Evolutionary conservation across 2,329 filamentous ascomycete species (phyloP), one percentile per base, ranked within the genome.

Genomic region (Fusarium robinianum): DNA sequence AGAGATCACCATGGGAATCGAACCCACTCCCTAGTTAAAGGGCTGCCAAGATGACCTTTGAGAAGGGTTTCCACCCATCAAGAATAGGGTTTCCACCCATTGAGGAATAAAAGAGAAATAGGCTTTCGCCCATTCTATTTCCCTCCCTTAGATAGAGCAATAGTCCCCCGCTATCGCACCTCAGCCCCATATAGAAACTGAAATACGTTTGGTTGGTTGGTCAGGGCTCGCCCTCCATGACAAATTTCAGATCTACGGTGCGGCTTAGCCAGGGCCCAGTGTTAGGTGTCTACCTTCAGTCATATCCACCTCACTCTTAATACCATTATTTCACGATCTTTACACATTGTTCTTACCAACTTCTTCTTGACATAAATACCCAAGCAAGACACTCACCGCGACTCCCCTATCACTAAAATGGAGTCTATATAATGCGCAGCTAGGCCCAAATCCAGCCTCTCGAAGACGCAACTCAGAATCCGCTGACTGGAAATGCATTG

Each of bases 381-480:
- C 11, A 32, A 32, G 8, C 17, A 19, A 32, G 8, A 31, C 17
- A 31, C 6, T n/a, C 16, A 4, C 5, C 9, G 8, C 16, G 10
- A 18, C 16, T 31, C 10, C 8, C 5, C 16, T 31, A 9, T 19
- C 9, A 19, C 15, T 38, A 8, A 4, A 46, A 48, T 42, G 26
- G 18, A 43, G 24, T 38, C 38, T 9, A 42, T 43, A 23, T 23
- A 32, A 21, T 11, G 18, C 40, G 34, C 7, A 49, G 38, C 24
- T 24, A 53, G 39, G 49, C 29, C 30, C 14, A 46, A 19, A 43
- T 53, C 23, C 41, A 41, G 19, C 36, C 16, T 41, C 41, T 49
- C 15, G 45, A 46, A 27, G 46, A 49, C 25, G 41, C 41, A 8
- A 4, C 18, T 15, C 15, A 15, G 8, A 53, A 49, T 19, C 41